phyloP scores from a whole-genome alignment of 108 stramenopile species.

The Pseudonitzschia pungens region DNA sequence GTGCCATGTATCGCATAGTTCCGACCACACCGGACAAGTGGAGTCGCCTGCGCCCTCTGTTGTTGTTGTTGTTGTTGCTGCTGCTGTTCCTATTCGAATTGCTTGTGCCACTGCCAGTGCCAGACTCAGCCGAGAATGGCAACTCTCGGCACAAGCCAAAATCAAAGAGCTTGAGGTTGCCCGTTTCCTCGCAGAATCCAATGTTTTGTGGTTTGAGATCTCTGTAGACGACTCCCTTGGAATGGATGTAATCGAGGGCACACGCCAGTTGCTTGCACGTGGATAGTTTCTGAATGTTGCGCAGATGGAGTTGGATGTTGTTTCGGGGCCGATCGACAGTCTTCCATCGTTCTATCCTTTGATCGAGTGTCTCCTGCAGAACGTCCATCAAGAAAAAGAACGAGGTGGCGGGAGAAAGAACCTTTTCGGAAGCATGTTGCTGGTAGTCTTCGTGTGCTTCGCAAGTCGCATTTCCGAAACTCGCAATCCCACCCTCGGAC shows the following conservation, averaged over 20 bases:
- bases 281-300: slow-evolving; percentile 30
- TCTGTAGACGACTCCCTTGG: slow-evolving; percentile 61
- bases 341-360: slow-evolving; percentile 50
- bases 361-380: slow-evolving; percentile 53
- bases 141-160: slow-evolving; percentile 81
- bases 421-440: too few relatives aligned
- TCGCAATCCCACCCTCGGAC: slow-evolving; percentile 49
- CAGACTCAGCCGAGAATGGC: slow-evolving; percentile 12
- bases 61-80: too few relatives aligned
- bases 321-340: slow-evolving; percentile 1
- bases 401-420: slow-evolving; percentile 2
- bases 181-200: slow-evolving; percentile 15
- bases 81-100: too few relatives aligned
- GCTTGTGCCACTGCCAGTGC: too few relatives aligned
- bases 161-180: slow-evolving; percentile 50
- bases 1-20: slow-evolving; percentile 80
- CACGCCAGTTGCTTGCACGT: slow-evolving; percentile 44
- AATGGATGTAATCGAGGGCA: slow-evolving; percentile 66
- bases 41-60: slow-evolving; percentile 8
- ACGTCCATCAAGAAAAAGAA: slow-evolving; percentile 58
- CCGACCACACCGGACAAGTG: slow-evolving; percentile 59
- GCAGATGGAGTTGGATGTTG: background rate
- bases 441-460: slow-evolving; percentile 22
- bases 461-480: slow-evolving; percentile 25
- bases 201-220: slow-evolving; percentile 66